Base-by-base conservation (phyloP, 495 filamentous ascomycete genomes). In the Alectoria sarmentosa region DNA sequence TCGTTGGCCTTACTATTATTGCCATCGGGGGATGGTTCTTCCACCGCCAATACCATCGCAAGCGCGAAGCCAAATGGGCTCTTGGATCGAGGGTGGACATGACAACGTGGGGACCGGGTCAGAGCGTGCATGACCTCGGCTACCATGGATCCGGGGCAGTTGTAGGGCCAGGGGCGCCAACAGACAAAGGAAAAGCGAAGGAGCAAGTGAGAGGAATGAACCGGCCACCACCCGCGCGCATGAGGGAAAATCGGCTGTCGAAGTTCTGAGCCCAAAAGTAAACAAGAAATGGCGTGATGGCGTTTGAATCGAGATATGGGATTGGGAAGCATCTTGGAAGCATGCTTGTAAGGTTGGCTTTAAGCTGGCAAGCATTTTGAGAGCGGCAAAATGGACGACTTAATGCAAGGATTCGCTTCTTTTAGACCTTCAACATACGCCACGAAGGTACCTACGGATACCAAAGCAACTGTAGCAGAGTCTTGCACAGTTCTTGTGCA, bases 11-110 rank as follows among this genome's bases (percentile, higher is more conserved):
- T 66, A 60, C 64, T 26, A 57, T 68, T 52, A 62, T 82, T 63
- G 71, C 75, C 52, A 62, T 74, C 5, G 42, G 73, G 0, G 79
- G 75, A 14, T 66, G 76, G 39, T 80, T 76, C 73, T 69, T 81
- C 28, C 81, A 81, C 61, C 79, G 79, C 30, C 80, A 79, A 34
- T 75, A 81, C 70, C 77, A 80, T 30, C 65, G 70, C 49, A 60
- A 60, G 13, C 58, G 67, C 23, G 67, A 69, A 44, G 46, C 58
- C 5, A 44, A 59, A 60, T 69, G 60, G 15, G 68, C 46, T 23
- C 52, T 60, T 1, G 64, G 68, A 23, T 48, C 58, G 11, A 59
- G 62, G 30, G 68, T 66, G 3, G 64, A 72, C 41, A 64, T 72
- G 38, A 61, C 41, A 7, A 70, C 70, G 14, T 72, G 70, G 68